Evolutionary conservation across 2,329 filamentous ascomycete species (phyloP), one percentile per base, ranked within the genome.

Genomic region (Pyricularia sp.): DNA sequence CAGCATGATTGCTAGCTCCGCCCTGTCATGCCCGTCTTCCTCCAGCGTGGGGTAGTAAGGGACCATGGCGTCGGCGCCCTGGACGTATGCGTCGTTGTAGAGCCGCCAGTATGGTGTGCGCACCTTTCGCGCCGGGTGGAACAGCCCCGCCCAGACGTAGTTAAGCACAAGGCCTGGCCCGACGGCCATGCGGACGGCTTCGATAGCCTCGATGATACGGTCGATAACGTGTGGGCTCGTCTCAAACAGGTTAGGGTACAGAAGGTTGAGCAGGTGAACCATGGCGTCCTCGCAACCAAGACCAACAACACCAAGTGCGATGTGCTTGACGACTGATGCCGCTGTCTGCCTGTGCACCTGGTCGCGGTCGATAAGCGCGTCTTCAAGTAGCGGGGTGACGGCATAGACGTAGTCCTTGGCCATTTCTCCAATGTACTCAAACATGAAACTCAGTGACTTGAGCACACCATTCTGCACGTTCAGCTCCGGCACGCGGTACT

Each of bases 371-470:
- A 97, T 97, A 71, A 99, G 89, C 2, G 96, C 95, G 77, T 99
- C 95, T 77, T 99, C 95, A 1, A 99, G 89, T 11, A 99, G 84
- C 7, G 95, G 95, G 2, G 94, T 97, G 42, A 99, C 94, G 23
- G 96, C 95, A 76, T 99, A 99, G 77, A 99, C 95, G 78, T 99
- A 99, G 80, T 99, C 95, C 81, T 98, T 99, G 72, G 93, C 93
- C 95, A 99, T 98, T 80, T 99, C 95, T 72, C 95, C 95, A 78
- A 99, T 99, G 81, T 99, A 99, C 77, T 99, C 95, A 77, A 98
- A 99, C 71, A 99, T 85, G 85, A 99, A 99, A 7, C 92, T 96
- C 68, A 99, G 86, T 5, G 94, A 94, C 79, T 99, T 99, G 77
- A 99, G 89, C 42, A 99, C 95, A 81, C 95, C 95, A 74, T 99